phyloP scores from a whole-genome alignment of 768 basidiomycete species.

The Termitomyces sp. region DNA sequence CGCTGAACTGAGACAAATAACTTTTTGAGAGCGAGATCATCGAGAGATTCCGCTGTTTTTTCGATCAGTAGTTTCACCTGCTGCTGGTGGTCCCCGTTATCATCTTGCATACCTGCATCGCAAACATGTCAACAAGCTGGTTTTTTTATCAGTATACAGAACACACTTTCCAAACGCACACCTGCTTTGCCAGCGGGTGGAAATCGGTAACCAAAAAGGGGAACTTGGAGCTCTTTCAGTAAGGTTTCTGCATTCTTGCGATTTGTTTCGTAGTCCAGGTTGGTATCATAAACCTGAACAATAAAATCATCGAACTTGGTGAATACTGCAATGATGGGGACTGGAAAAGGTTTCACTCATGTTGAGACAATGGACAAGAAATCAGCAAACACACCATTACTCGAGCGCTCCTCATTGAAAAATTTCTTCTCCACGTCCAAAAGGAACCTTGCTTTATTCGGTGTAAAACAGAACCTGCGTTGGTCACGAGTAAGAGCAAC shows the following conservation, averaged over 20 bases:
- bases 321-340: constrained; percentile 1
- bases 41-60: not conserved
- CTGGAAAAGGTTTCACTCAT: not conserved
- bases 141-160: not conserved
- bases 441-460: not conserved
- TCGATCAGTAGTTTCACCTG: not conserved
- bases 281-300: not conserved
- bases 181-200: not conserved
- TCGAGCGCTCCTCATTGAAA: not conserved
- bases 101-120: not conserved
- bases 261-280: not conserved
- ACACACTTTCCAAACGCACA: not conserved
- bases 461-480: not conserved
- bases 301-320: constrained; percentile 1
- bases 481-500: not conserved
- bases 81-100: not conserved
- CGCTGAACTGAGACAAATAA: not conserved
- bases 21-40: not conserved
- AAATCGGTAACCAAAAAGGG: not conserved
- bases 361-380: not conserved
- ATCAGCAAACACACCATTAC: not conserved
- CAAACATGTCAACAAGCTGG: not conserved
- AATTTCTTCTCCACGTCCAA: not conserved
- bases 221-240: not conserved
- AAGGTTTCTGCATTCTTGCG: not conserved